phyloP scores from a whole-genome alignment of 495 filamentous ascomycete genomes.

The Lophium mytilinum region DNA sequence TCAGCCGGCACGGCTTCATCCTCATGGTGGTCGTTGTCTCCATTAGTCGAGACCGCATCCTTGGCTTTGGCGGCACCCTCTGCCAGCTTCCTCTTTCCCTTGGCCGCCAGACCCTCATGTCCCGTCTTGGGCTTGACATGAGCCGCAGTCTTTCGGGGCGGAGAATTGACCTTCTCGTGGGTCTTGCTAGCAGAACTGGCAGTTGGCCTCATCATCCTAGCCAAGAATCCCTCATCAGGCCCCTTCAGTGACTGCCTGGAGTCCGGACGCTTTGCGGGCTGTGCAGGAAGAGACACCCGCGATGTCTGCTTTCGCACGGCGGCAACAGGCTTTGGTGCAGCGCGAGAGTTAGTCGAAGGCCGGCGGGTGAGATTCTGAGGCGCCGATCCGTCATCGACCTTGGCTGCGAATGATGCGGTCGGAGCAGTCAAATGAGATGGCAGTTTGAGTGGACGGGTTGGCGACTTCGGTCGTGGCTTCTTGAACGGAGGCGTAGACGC shows the following conservation, averaged over 20 bases:
- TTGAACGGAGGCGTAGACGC: slow-evolving; percentile 22
- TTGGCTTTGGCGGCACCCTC: slow-evolving; percentile 18
- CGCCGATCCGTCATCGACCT: slow-evolving; percentile 24
- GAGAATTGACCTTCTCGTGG: slow-evolving; percentile 51
- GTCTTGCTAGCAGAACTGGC: slow-evolving; percentile 69
- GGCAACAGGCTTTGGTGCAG: slow-evolving; percentile 17
- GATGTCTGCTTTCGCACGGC: slow-evolving; percentile 22
- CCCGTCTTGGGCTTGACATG: slow-evolving; percentile 7
- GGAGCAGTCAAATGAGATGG: slow-evolving; percentile 36
- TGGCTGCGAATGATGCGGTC: slow-evolving; percentile 34
- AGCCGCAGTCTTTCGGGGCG: slow-evolving; percentile 13
- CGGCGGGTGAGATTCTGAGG: slow-evolving; percentile 17
- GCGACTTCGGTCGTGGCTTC: slow-evolving; percentile 31
- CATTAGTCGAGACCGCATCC: slow-evolving; percentile 12
- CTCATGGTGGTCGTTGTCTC: slow-evolving; percentile 5
- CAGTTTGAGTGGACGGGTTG: slow-evolving; percentile 32
- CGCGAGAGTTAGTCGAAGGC: slow-evolving; percentile 18
- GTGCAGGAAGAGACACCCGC: slow-evolving; percentile 10
- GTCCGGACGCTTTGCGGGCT: slow-evolving; percentile 25
- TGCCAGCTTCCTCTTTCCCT: slow-evolving; percentile 18
- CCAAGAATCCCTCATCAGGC: slow-evolving; percentile 67
- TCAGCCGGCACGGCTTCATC: background rate
- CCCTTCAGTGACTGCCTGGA: slow-evolving; percentile 35
- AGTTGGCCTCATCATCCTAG: slow-evolving; percentile 89
- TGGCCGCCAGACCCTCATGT: slow-evolving; percentile 6